phyloP scores from a whole-genome alignment of 169 alveolate genomes.

The Plasmodium coatneyi region DNA sequence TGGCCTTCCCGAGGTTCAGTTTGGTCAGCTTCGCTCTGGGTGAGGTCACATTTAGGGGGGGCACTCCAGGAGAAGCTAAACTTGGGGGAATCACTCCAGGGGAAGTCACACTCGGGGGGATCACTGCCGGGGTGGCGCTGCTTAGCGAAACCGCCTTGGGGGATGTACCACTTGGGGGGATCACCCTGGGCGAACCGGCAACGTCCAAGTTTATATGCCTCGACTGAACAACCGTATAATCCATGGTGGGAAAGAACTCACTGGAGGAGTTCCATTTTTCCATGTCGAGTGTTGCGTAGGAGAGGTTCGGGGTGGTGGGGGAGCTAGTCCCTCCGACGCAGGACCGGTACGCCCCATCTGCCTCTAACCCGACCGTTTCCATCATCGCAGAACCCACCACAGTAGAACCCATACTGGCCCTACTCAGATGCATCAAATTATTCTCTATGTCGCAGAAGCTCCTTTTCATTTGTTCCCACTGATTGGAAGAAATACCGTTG shows the following conservation, averaged over 20 bases:
- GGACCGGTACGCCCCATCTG: background rate
- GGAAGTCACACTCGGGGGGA: background rate
- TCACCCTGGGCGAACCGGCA: background rate
- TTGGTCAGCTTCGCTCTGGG: background rate
- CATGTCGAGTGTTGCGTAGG: background rate
- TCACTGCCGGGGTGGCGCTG: background rate
- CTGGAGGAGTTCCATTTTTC: background rate
- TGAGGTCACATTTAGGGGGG: background rate
- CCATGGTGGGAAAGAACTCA: background rate
- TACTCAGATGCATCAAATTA: constrained; percentile 13
- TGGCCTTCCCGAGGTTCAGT: background rate
- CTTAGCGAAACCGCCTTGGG: background rate
- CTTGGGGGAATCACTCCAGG: background rate
- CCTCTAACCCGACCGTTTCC: background rate
- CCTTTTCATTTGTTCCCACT: constrained; percentile 59
- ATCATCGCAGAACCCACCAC: background rate
- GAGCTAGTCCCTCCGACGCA: background rate
- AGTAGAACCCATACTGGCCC: background rate
- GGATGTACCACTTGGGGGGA: background rate
- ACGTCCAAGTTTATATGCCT: background rate
- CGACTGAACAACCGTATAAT: background rate
- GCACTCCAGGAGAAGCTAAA: background rate
- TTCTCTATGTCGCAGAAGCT: constrained; percentile 50
- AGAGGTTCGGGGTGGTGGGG: background rate
- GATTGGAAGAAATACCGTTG: constrained; percentile 26